phyloP scores from a whole-genome alignment of 805 yeast species.

The Metschnikowia rubicola region DNA sequence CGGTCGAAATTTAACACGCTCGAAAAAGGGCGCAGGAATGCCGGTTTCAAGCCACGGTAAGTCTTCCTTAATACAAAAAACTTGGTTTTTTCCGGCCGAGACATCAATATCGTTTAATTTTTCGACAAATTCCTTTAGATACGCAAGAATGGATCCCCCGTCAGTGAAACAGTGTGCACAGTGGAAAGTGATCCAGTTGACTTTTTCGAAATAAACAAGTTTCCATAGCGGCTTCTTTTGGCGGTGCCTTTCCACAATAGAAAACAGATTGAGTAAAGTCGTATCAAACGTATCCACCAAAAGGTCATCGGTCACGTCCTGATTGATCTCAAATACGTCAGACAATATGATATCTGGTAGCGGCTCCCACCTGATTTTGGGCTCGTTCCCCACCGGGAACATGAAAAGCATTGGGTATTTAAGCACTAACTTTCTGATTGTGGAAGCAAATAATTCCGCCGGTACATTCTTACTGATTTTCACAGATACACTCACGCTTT shows the following conservation, averaged over 20 bases:
- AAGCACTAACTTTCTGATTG: conserved; percentile 1
- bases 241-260: too few species aligned
- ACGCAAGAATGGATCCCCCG: conserved; percentile 10
- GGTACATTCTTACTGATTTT: conserved; percentile 3
- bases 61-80: too few species aligned
- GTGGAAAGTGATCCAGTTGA: conserved; percentile 11
- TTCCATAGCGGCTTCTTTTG: conserved; percentile 5
- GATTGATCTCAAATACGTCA: too few species aligned
- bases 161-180: conserved; percentile 10
- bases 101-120: not conserved
- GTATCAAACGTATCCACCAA: too few species aligned
- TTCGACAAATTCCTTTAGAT: conserved; percentile 10
- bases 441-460: conserved; percentile 1
- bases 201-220: conserved; percentile 3
- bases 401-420: conserved; percentile 10
- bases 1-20: too few species aligned
- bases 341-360: not conserved
- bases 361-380: conserved; percentile 6
- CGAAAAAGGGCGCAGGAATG: too few species aligned
- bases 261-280: too few species aligned
- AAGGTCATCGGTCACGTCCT: too few species aligned
- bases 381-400: conserved; percentile 6
- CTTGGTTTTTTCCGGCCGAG: too few species aligned
- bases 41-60: too few species aligned
- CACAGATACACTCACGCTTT: conserved; percentile 7